phyloP scores from a whole-genome alignment of 345 rosid genomes.

The Dipteronia dyeriana region DNA sequence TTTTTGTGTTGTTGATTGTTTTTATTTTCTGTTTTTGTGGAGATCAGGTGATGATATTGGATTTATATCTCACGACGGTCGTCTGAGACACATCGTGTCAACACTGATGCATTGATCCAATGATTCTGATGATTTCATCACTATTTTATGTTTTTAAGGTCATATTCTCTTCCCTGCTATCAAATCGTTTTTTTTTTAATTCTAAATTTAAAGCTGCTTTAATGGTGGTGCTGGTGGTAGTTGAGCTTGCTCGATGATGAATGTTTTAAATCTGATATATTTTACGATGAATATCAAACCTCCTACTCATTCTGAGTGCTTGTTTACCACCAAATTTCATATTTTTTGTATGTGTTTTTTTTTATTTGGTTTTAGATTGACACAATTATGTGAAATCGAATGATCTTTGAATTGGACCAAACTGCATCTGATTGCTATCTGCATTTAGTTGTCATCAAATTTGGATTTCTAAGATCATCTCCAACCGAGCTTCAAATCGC shows the following conservation, averaged over 20 bases:
- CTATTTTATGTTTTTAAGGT: no score
- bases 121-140: constrained; percentile 41
- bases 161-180: background rate
- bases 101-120: constrained; percentile 42
- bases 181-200: background rate
- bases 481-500: no score
- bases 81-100: constrained; percentile 57
- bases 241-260: constrained; percentile 24
- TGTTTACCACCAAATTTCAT: background rate
- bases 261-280: constrained; percentile 9
- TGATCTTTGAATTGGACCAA: constrained; percentile 25
- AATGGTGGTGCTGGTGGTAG: background rate
- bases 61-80: constrained; percentile 73
- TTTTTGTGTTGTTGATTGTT: background rate
- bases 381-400: constrained; percentile 23
- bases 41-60: constrained; percentile 56
- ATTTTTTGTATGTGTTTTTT: background rate
- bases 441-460: no score
- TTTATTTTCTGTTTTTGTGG: background rate
- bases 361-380: background rate
- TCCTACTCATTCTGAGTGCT: constrained; percentile 40
- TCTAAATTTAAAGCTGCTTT: background rate
- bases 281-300: constrained; percentile 25
- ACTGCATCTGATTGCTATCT: no score
- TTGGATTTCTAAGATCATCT: no score